phyloP scores from a whole-genome alignment of 1,139 yeast species.

The Kazachstania sp. region DNA sequence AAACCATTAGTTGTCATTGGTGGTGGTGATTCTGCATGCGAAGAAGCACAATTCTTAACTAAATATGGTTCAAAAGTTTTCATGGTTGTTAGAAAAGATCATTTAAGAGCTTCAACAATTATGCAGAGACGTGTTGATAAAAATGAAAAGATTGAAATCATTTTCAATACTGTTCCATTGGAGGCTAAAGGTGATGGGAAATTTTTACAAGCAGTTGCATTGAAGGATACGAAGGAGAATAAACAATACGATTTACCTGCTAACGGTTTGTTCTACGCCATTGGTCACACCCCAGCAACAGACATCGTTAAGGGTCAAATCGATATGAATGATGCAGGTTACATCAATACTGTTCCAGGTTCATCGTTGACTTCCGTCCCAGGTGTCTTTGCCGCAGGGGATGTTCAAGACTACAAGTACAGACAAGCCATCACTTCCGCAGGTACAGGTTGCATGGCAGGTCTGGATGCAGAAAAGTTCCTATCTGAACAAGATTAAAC shows the following conservation, averaged over 20 bases:
- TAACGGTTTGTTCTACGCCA: slow-evolving; percentile 93
- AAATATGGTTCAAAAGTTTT: slow-evolving; percentile 94
- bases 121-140: slow-evolving; percentile 87
- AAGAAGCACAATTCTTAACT: slow-evolving; percentile 92
- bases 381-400: slow-evolving; percentile 98
- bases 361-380: slow-evolving; percentile 76
- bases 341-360: slow-evolving; percentile 83
- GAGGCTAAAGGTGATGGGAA: slow-evolving; percentile 94
- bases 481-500: slow-evolving; percentile 60
- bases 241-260: slow-evolving; percentile 63
- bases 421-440: slow-evolving; percentile 99
- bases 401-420: slow-evolving; percentile 91
- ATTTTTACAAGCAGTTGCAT: slow-evolving; percentile 48
- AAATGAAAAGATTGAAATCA: slow-evolving; percentile 82
- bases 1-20: slow-evolving; percentile 96
- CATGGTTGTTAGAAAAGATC: slow-evolving; percentile 88
- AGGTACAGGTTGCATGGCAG: slow-evolving; percentile 99
- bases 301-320: slow-evolving; percentile 66
- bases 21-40: slow-evolving; percentile 99
- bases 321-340: slow-evolving; percentile 80
- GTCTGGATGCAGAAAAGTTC: slow-evolving; percentile 84
- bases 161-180: slow-evolving; percentile 75
- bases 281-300: slow-evolving; percentile 97
- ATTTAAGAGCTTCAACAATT: slow-evolving; percentile 85
- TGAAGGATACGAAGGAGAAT: slow-evolving; percentile 66